phyloP scores from a whole-genome alignment of 202 grass and related monocot species.

The Alloteropsis angusta region DNA sequence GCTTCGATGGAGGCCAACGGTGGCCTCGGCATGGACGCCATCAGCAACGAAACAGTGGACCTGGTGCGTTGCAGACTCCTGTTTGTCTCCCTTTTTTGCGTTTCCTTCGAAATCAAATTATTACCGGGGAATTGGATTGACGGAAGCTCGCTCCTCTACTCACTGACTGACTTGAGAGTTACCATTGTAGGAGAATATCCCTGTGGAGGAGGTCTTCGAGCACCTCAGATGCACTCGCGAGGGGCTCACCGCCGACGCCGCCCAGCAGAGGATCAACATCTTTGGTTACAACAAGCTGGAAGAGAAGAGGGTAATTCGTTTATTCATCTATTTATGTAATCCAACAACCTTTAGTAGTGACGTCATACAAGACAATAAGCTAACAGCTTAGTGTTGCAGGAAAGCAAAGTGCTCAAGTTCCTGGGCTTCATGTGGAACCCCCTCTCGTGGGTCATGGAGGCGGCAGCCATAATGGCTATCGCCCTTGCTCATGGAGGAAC shows the following conservation, averaged over 20 bases:
- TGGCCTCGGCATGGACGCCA: slow-evolving; percentile 37
- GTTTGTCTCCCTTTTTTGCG: background rate
- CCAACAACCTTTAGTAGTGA: no score
- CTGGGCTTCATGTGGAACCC: slow-evolving; percentile 72
- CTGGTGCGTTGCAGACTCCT: slow-evolving; percentile 23
- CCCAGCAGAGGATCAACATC: slow-evolving; percentile 28
- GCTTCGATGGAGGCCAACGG: background rate
- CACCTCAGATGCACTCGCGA: slow-evolving; percentile 37
- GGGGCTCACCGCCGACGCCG: slow-evolving; percentile 35
- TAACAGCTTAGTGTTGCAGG: background rate
- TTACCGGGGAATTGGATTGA: no score
- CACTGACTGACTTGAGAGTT: no score
- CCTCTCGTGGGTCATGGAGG: slow-evolving; percentile 67
- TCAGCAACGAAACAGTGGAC: slow-evolving; percentile 68
- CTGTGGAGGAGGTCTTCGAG: slow-evolving; percentile 45
- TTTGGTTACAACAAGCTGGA: slow-evolving; percentile 63
- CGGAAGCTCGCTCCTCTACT: no score
- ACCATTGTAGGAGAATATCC: slow-evolving; percentile 36
- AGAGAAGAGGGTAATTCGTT: slow-evolving; percentile 30
- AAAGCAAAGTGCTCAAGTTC: slow-evolving; percentile 61
- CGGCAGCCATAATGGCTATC: slow-evolving; percentile 54
- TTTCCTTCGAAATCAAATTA: background rate
- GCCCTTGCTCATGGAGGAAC: slow-evolving; percentile 40
- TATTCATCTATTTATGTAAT: background rate
- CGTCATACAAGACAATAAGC: background rate